Evolutionary conservation across 2,329 filamentous ascomycete species (phyloP).

Genomic region (Botrytis sinoallii): DNA sequence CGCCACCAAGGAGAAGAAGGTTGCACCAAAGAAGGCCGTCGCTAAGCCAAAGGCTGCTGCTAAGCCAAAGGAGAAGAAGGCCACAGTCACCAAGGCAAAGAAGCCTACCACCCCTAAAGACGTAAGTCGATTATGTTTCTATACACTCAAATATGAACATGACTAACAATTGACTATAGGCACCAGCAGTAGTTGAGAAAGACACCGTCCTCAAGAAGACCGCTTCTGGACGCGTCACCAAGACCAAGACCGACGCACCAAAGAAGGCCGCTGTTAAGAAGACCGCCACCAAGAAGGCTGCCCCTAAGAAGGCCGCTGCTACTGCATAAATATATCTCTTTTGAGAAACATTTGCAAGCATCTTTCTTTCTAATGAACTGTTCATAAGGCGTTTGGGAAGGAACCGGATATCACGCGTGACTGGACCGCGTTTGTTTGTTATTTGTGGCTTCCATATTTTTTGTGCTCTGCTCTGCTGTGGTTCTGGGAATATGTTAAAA

Average conservation of each 20-base stretch:
- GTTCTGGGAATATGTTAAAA: constrained; percentile 21
- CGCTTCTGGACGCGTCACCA: constrained; percentile 70
- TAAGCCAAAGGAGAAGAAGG: constrained; percentile 22
- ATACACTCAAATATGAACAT: neutral
- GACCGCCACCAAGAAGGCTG: constrained; percentile 26
- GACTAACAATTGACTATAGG: constrained; percentile 42
- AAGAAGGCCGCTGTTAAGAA: constrained; percentile 43
- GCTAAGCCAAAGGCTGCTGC: constrained; percentile 39
- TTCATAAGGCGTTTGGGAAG: constrained; percentile 7
- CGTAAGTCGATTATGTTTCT: constrained; percentile 25
- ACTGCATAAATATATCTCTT: neutral
- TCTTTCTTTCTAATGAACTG: constrained; percentile 2
- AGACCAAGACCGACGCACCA: constrained; percentile 49
- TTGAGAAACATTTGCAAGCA: neutral
- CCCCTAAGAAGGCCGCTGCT: constrained; percentile 33
- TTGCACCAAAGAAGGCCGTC: constrained; percentile 21
- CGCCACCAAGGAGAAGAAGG: constrained; percentile 20
- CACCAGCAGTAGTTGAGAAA: constrained; percentile 62
- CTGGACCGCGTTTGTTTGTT: constrained; percentile 9
- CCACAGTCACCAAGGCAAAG: constrained; percentile 32
- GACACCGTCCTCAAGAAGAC: constrained; percentile 64
- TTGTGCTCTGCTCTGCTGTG: constrained; percentile 24
- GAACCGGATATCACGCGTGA: constrained; percentile 4
- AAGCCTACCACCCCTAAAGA: constrained; percentile 34
- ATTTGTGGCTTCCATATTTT: constrained; percentile 29